These are phyloP conservation scores for Cryomyces minteri DNA, from an alignment of 495 filamentous ascomycete genomes.

Conservation along the genomic window DNA sequence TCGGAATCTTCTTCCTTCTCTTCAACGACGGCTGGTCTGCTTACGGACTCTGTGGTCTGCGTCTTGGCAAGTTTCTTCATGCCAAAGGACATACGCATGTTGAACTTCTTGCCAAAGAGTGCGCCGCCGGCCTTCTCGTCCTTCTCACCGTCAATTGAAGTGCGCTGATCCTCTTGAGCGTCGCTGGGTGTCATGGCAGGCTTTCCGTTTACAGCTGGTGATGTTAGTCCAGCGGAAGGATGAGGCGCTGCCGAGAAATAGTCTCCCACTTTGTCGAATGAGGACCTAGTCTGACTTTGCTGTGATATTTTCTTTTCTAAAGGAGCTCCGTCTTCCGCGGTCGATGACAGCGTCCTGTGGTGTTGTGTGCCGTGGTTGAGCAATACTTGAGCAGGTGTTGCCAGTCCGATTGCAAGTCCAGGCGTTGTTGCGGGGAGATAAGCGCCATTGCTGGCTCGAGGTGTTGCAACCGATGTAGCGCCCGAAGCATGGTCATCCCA, in stretches of 20 bases:
- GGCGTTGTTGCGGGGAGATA: slow-evolving; percentile 43
- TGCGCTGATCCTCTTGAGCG: slow-evolving; percentile 2
- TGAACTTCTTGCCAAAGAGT: slow-evolving; percentile 73
- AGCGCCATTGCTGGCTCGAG: slow-evolving; percentile 43
- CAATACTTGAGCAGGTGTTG: slow-evolving; percentile 36
- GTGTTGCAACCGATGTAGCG: slow-evolving; percentile 37
- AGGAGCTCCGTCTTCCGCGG: slow-evolving; percentile 29
- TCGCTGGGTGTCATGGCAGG: slow-evolving; percentile 4
- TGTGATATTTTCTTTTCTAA: slow-evolving; percentile 26
- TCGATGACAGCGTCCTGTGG: slow-evolving; percentile 24
- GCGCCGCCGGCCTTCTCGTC: slow-evolving; percentile 48
- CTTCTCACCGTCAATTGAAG: slow-evolving; percentile 47
- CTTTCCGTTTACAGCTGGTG: slow-evolving; percentile 3
- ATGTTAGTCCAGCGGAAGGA: slow-evolving; percentile 4
- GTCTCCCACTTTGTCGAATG: slow-evolving; percentile 33
- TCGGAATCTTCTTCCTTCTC: slow-evolving; percentile 75
- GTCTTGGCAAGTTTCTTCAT: slow-evolving; percentile 64
- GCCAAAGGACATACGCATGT: slow-evolving; percentile 59
- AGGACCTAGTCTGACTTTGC: slow-evolving; percentile 25
- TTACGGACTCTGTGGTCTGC: slow-evolving; percentile 44
- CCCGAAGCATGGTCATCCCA: slow-evolving; percentile 27
- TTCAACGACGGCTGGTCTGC: slow-evolving; percentile 57
- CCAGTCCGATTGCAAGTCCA: slow-evolving; percentile 58
- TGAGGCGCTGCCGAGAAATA: slow-evolving; percentile 40
- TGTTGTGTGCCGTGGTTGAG: slow-evolving; percentile 15